Evolutionary conservation across 106 monocot genomes (phyloP).

Genomic region (Dendrobium chrysotoxum): DNA sequence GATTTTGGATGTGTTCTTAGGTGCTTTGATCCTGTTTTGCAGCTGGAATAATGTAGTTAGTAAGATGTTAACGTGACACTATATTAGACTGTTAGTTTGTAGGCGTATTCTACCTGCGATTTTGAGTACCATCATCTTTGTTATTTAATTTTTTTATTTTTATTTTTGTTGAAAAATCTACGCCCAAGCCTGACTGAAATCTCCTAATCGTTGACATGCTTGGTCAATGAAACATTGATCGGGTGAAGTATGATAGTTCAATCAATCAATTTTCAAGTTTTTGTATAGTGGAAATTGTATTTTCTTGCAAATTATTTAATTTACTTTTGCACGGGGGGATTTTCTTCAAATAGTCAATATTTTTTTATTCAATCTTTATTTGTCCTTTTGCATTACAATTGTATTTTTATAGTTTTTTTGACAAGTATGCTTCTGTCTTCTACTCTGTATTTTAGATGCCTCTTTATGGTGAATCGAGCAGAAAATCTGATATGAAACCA

Average conservation of each 20-base stretch:
- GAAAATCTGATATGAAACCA: not conserved
- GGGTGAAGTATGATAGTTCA: not conserved
- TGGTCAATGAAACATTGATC: not conserved
- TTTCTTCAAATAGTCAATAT: not conserved
- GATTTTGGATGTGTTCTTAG: not conserved
- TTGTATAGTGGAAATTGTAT: not conserved
- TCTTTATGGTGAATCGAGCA: not conserved
- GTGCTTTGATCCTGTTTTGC: not conserved
- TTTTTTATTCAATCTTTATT: not conserved
- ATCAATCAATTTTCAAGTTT: not conserved
- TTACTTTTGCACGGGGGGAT: not conserved
- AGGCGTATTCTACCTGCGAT: not conserved
- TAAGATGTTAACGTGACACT: not conserved
- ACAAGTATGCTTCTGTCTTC: not conserved
- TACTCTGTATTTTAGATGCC: not conserved
- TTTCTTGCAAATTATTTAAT: not conserved
- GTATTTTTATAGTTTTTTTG: not conserved
- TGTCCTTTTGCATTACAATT: not conserved
- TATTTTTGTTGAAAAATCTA: not conserved
- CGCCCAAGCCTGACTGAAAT: not conserved
- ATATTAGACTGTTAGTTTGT: not conserved
- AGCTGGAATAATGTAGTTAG: not conserved
- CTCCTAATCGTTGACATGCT: not conserved
- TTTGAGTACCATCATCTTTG: not conserved
- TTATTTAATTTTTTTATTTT: not conserved